Conservation (phyloP, 331 rosid species). For the Quercus lobata region DNA sequence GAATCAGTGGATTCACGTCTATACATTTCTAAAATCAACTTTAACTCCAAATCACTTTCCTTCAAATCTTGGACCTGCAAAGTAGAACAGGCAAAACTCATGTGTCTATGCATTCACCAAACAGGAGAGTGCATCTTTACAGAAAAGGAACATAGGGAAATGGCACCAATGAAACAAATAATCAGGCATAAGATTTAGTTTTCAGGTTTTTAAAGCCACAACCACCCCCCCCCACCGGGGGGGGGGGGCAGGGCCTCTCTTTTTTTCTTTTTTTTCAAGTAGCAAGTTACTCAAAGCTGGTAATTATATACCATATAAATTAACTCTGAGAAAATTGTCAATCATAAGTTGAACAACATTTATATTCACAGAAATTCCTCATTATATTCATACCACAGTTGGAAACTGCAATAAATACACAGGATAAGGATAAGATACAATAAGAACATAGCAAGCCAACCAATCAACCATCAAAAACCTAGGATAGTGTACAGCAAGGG, state of each 20-base stretch:
- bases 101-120: neutral
- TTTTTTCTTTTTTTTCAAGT: neutral
- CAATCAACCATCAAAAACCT: too few relatives aligned
- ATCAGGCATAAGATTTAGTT: neutral
- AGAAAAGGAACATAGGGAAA: neutral
- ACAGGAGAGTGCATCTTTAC: neutral
- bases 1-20: constrained; percentile 82
- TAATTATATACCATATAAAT: neutral
- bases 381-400: neutral
- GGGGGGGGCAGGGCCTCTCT: too few relatives aligned
- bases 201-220: neutral
- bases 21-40: constrained; percentile 76
- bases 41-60: constrained; percentile 53
- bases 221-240: too few relatives aligned
- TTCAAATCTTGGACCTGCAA: constrained; percentile 68
- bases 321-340: neutral
- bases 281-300: neutral
- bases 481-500: too few relatives aligned
- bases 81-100: constrained; percentile 6
- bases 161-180: neutral
- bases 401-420: too few relatives aligned
- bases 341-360: neutral
- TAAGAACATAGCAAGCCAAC: too few relatives aligned
- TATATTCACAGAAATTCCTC: neutral
- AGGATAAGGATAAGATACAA: too few relatives aligned